A percentile compares a stretch with the other conserved stretches of the same genome.
phyloP scores from a whole-genome alignment of 768 basidiomycete species.

The Paxillus involutus region DNA sequence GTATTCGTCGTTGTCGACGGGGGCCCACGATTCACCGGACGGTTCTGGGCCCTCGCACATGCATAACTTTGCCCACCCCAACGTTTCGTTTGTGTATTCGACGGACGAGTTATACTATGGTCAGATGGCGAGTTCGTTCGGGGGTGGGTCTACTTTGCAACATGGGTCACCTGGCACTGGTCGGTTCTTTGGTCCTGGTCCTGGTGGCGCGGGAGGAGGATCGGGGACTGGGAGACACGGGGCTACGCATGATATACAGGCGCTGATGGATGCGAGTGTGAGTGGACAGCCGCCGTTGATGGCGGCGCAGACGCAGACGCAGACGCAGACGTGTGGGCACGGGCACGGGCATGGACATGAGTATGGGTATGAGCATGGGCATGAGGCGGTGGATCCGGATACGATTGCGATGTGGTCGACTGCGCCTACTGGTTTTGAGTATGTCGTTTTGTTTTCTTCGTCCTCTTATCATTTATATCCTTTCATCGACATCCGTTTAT shows the following conservation, averaged over 20 bases:
- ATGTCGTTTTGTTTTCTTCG: constrained; percentile 23
- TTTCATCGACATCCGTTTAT: too few species aligned
- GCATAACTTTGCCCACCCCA: neutral
- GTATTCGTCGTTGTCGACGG: constrained; percentile 14
- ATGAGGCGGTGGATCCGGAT: constrained; percentile 37
- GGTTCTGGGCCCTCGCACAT: neutral
- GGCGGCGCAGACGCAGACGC: too few species aligned
- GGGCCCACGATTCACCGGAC: neutral
- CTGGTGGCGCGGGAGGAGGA: too few species aligned
- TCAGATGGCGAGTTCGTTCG: constrained; percentile 16
- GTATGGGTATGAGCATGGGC: too few species aligned
- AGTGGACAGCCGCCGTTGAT: neutral
- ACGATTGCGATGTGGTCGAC: constrained; percentile 64
- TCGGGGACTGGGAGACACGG: too few species aligned
- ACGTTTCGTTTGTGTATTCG: constrained; percentile 8
- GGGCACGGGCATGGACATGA: neutral
- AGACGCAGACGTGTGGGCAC: neutral
- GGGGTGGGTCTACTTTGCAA: neutral
- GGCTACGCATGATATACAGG: too few species aligned
- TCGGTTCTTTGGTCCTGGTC: neutral
- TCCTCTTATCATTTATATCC: too few species aligned
- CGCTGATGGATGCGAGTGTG: neutral
- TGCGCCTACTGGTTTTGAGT: constrained; percentile 63
- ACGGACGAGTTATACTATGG: constrained; percentile 23
- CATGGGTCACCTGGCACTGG: neutral